These are phyloP conservation scores for Solanum paucissectum DNA, from an alignment of 257 asterid genomes.

Conservation along the genomic window DNA sequence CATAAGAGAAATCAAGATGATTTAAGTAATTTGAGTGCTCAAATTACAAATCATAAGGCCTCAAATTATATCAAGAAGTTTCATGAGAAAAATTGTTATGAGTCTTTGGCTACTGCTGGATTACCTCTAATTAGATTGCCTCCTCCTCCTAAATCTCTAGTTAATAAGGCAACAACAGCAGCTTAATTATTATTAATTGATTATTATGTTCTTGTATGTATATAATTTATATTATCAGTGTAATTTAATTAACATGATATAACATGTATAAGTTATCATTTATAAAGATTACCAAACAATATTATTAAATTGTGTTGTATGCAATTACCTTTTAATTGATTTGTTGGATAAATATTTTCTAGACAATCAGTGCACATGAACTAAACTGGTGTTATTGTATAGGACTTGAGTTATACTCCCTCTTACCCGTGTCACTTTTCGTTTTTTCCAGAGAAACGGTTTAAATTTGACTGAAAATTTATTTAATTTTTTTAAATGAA, in stretches of 20 bases:
- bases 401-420: not conserved
- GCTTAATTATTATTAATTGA: not conserved
- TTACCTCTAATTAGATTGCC: not conserved
- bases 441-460: no score
- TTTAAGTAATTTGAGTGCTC: not conserved
- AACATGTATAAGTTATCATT: not conserved
- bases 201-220: not conserved
- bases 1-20: slow-evolving; percentile 8
- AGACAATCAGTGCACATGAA: not conserved
- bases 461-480: no score
- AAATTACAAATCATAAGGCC: not conserved
- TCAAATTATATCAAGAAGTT: slow-evolving; percentile 1
- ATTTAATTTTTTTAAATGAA: no score
- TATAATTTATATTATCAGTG: not conserved
- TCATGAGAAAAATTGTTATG: not conserved
- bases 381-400: not conserved
- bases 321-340: not conserved
- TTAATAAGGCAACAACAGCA: not conserved
- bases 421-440: no score
- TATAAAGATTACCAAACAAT: not conserved
- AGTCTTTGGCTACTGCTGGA: not conserved
- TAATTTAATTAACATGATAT: not conserved
- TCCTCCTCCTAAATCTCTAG: not conserved
- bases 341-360: not conserved
- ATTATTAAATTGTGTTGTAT: not conserved